Conservation (phyloP, 331 rosid species). For the Malus hybrid region DNA sequence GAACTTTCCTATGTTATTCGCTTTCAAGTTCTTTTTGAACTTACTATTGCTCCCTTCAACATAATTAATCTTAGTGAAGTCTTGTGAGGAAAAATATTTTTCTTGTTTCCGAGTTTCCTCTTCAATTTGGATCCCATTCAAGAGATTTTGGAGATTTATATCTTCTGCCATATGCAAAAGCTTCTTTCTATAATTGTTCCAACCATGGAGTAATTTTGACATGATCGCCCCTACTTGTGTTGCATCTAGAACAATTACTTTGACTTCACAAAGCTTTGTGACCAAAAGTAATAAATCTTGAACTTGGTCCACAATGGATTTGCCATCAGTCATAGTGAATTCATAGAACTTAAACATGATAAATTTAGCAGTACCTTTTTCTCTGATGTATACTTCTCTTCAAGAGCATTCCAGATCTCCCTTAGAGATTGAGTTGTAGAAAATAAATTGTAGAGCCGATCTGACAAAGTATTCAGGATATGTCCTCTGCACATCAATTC, state of each 20-base stretch:
- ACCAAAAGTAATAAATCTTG: background rate
- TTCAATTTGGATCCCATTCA: background rate
- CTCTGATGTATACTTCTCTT: background rate
- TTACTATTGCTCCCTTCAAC: too few relatives aligned
- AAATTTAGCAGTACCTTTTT: background rate
- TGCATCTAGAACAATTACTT: background rate
- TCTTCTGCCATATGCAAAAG: background rate
- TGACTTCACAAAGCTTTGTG: background rate
- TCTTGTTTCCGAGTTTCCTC: too few relatives aligned
- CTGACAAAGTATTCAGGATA: background rate
- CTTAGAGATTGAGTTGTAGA: background rate
- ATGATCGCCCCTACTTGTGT: slow-evolving; percentile 2
- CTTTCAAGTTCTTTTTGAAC: too few relatives aligned
- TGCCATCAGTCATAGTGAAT: background rate
- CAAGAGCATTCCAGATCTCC: background rate
- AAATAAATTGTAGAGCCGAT: too few relatives aligned
- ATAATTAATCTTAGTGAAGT: background rate
- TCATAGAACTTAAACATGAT: slow-evolving; percentile 1
- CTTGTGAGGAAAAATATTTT: too few relatives aligned
- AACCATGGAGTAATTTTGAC: background rate
- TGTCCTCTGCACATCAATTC: background rate
- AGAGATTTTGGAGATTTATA: background rate
- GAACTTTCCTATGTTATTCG: too few relatives aligned
- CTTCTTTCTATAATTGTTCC: slow-evolving; percentile 1
- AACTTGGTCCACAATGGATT: background rate